A percentile compares a stretch with the other conserved stretches of the same genome.
These are phyloP conservation scores for Neoascochyta sp. DNA, from an alignment of 2,329 filamentous ascomycete species.

Conservation along the genomic window DNA sequence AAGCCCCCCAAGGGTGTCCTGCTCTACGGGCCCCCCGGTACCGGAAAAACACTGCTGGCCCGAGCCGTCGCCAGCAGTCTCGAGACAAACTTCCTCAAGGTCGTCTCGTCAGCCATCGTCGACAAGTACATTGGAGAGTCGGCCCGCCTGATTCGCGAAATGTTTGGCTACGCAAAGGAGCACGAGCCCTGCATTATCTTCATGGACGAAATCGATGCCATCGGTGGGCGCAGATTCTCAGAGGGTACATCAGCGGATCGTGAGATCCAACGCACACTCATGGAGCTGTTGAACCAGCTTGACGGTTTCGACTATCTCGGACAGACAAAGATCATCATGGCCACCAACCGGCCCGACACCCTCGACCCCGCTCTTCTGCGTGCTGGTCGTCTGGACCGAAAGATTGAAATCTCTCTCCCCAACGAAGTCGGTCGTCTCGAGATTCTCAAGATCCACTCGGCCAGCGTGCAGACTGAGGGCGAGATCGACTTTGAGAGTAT, in stretches of 20 bases:
- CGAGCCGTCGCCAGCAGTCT: conserved; percentile 93
- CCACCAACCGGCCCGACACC: conserved; percentile 94
- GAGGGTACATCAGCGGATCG: conserved; percentile 97
- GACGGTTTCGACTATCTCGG: conserved; percentile 99
- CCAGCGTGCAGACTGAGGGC: conserved; percentile 80
- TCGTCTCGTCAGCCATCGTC: conserved; percentile 97
- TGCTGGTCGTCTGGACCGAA: conserved; percentile 89
- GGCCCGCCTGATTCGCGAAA: conserved; percentile 92
- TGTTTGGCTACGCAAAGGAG: conserved; percentile 99
- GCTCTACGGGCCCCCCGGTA: conserved; percentile 92
- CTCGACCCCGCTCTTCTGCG: conserved; percentile 89
- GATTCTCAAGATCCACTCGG: conserved; percentile 96
- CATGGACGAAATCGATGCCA: conserved; percentile 99
- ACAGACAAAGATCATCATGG: conserved; percentile 99
- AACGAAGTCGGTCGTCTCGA: conserved; percentile 96
- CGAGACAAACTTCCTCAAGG: conserved; percentile 98
- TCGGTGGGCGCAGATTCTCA: conserved; percentile 92
- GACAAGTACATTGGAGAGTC: conserved; percentile 99
- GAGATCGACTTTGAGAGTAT: conserved; percentile 99
- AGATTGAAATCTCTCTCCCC: conserved; percentile 95
- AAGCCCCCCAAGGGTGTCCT: conserved; percentile 98
- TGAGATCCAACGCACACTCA: conserved; percentile 95
- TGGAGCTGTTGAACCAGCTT: conserved; percentile 97
- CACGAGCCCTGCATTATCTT: conserved; percentile 99
- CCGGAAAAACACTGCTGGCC: conserved; percentile 91